These are phyloP conservation scores for Rhodamnia argentea DNA, from an alignment of 345 rosid species.

Conservation along the genomic window DNA sequence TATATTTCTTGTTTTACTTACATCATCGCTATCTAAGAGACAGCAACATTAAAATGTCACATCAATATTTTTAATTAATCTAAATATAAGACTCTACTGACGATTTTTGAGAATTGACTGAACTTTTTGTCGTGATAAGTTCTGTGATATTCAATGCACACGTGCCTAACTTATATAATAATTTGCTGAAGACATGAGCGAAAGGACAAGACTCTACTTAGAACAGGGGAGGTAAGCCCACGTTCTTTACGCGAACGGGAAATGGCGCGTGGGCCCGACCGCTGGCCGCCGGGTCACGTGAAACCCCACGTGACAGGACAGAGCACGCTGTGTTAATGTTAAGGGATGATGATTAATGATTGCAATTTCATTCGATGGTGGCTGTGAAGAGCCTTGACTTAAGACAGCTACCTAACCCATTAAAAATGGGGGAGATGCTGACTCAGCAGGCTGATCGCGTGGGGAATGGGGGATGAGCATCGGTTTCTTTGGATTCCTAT, in stretches of 20 bases:
- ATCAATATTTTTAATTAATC: no score
- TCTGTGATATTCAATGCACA: no score
- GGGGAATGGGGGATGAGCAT: neutral
- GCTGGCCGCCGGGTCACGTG: neutral
- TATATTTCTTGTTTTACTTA: no score
- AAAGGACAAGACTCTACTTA: neutral
- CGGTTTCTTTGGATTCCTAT: neutral
- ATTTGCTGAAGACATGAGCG: neutral
- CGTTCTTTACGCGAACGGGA: neutral
- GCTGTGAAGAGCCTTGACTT: no score
- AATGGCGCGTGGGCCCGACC: neutral
- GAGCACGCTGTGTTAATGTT: neutral
- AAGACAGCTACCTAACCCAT: neutral
- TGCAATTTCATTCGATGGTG: neutral
- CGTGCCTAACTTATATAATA: neutral
- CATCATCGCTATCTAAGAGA: fast-evolving
- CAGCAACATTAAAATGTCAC: no score
- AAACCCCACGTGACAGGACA: neutral
- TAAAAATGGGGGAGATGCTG: neutral
- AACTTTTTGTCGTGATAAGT: no score
- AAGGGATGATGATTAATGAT: neutral
- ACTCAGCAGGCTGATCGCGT: neutral
- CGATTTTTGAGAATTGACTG: no score
- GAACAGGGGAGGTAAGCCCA: neutral
- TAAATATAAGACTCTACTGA: no score